Conservation (phyloP, 2,329 filamentous ascomycete genomes). For the Chrysosporium queenslandicum region DNA sequence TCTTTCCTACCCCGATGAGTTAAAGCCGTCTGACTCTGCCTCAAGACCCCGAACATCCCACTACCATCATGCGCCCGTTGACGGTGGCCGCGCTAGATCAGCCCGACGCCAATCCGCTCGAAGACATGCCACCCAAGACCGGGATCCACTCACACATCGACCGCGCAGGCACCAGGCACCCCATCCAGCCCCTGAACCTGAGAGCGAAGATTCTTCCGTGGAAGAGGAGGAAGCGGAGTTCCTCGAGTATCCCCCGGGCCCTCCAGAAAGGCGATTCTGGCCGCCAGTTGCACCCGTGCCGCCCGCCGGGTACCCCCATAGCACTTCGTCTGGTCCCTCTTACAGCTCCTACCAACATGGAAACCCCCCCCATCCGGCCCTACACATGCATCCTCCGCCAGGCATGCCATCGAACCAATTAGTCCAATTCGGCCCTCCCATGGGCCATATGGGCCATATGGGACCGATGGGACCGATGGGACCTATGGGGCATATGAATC, state of each 20-base stretch:
- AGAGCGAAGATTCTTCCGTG: conserved; percentile 53
- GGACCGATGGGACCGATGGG: conserved; percentile 13
- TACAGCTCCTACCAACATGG: conserved; percentile 25
- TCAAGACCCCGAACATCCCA: conserved; percentile 35
- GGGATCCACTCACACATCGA: conserved; percentile 30
- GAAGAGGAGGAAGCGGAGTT: too few relatives aligned
- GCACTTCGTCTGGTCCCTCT: conserved; percentile 33
- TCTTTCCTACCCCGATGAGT: conserved; percentile 37
- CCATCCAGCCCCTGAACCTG: conserved; percentile 38
- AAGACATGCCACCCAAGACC: conserved; percentile 22
- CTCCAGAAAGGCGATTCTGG: conserved; percentile 29
- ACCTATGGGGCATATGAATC: conserved; percentile 10
- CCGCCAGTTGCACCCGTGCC: conserved; percentile 23
- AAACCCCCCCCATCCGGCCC: conserved; percentile 17
- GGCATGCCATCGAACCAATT: conserved; percentile 20
- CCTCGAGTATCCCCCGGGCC: conserved; percentile 33
- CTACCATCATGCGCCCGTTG: conserved; percentile 32
- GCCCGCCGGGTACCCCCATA: conserved; percentile 31
- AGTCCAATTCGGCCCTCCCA: conserved; percentile 16
- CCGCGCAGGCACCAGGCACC: conserved; percentile 35
- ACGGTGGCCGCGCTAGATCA: conserved; percentile 30
- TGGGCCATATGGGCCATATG: conserved; percentile 11
- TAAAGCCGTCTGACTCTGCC: conserved; percentile 41
- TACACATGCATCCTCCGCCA: conserved; percentile 21
- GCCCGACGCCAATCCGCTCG: conserved; percentile 18